These are phyloP conservation scores for Tetrahymena elliotti DNA, from an alignment of 73 alveolate genomes.

Conservation along the genomic window DNA sequence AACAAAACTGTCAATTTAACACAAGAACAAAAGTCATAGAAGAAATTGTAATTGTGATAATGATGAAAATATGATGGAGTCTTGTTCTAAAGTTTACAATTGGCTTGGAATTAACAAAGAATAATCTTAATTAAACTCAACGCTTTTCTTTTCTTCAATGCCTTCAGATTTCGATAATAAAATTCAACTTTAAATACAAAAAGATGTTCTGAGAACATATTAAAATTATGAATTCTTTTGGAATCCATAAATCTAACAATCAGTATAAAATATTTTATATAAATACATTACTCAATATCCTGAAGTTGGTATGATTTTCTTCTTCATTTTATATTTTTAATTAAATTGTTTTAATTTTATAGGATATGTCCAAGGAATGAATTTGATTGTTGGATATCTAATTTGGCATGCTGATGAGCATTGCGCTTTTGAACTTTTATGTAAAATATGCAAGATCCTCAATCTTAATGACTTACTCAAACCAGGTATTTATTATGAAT, in stretches of 20 bases:
- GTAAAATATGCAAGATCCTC: not conserved
- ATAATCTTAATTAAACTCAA: not conserved
- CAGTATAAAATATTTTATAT: not conserved
- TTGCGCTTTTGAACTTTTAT: not conserved
- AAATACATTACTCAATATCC: not conserved
- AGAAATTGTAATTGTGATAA: not conserved
- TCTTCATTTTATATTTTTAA: not conserved
- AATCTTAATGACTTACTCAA: not conserved
- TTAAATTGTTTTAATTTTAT: not conserved
- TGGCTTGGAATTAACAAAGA: not conserved
- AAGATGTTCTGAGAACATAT: not conserved
- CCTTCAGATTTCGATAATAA: not conserved
- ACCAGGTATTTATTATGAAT: not conserved
- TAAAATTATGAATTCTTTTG: not conserved
- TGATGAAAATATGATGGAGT: not conserved
- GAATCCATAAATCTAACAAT: not conserved
- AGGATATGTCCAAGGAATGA: not conserved
- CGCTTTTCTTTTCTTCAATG: not conserved
- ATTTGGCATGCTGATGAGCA: not conserved
- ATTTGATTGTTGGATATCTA: not conserved
- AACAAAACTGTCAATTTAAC: not conserved
- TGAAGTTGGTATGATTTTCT: not conserved
- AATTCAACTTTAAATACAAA: not conserved
- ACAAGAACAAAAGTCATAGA: not conserved
- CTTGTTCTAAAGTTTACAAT: not conserved